These are phyloP conservation scores for Serendipita sp. DNA, from an alignment of 768 basidiomycete genomes.

Conservation along the genomic window DNA sequence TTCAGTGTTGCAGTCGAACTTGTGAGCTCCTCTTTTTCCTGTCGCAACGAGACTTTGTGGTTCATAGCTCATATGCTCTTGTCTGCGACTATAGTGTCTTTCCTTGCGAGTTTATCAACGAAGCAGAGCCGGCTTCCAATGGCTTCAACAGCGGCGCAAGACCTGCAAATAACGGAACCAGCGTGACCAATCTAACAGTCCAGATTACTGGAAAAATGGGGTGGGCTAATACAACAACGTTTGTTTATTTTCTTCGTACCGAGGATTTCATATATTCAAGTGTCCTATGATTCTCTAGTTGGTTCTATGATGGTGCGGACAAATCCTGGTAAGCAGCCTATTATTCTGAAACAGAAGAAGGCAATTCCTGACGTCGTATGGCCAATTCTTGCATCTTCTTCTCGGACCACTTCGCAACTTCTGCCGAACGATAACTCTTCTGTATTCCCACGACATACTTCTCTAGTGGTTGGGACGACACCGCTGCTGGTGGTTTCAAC, in stretches of 20 bases:
- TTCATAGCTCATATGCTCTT: neutral
- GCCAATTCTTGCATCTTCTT: too few relatives aligned
- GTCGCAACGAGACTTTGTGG: neutral
- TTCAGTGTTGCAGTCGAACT: neutral
- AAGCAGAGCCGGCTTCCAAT: neutral
- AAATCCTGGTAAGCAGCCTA: neutral
- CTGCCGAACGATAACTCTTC: too few relatives aligned
- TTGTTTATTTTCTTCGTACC: neutral
- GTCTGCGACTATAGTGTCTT: neutral
- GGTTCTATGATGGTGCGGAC: constrained; percentile 1
- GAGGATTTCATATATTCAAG: neutral
- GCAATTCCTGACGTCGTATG: neutral
- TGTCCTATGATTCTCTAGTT: neutral
- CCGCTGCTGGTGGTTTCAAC: neutral
- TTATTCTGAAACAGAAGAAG: neutral
- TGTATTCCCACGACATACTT: neutral
- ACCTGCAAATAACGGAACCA: neutral
- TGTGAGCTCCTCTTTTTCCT: neutral
- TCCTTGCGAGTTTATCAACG: neutral
- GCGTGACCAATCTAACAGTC: neutral
- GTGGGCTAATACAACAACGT: neutral
- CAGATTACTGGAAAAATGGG: neutral
- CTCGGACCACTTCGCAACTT: too few relatives aligned
- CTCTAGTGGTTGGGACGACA: neutral
- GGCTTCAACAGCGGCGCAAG: neutral